Percentiles rank a stretch among this genome's conserved stretches.
Conservation (phyloP, 148 eudicot species). For the Arctostaphylos glauca region DNA sequence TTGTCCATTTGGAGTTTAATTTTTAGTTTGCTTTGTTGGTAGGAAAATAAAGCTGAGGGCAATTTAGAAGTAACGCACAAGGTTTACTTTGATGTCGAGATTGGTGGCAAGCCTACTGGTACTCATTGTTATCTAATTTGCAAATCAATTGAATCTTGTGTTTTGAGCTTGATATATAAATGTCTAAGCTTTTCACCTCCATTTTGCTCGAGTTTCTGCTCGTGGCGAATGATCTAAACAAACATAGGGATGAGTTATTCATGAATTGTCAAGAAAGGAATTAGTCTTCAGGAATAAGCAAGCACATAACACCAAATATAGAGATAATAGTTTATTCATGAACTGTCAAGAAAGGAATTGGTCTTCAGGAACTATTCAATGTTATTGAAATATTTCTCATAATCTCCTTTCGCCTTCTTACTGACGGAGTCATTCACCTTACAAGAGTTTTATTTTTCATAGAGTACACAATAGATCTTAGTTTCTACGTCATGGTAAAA, state of each 20-base stretch:
- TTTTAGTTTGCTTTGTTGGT: neutral
- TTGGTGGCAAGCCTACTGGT: conserved; percentile 73
- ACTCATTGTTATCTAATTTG: neutral
- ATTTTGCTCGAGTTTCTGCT: neutral
- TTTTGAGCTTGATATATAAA: neutral
- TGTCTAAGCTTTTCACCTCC: neutral
- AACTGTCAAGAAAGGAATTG: too few species aligned
- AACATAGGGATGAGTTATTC: neutral
- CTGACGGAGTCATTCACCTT: too few species aligned
- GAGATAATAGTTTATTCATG: too few species aligned
- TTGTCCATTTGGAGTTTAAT: conserved; percentile 15
- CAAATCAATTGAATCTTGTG: neutral
- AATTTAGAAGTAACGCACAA: conserved; percentile 62
- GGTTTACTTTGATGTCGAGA: conserved; percentile 87
- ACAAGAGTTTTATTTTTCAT: neutral
- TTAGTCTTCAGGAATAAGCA: too few species aligned
- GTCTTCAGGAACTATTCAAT: too few species aligned
- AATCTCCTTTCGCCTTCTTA: too few species aligned
- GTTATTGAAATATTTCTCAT: too few species aligned
- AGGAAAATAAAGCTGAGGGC: conserved; percentile 40
- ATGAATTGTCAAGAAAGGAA: too few species aligned
- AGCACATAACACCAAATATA: too few species aligned
- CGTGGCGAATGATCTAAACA: neutral
- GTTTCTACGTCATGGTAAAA: neutral
- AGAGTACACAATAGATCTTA: neutral